Evolutionary conservation across 2,329 filamentous ascomycete genomes (phyloP).

Genomic region (Mariannaea sp.): DNA sequence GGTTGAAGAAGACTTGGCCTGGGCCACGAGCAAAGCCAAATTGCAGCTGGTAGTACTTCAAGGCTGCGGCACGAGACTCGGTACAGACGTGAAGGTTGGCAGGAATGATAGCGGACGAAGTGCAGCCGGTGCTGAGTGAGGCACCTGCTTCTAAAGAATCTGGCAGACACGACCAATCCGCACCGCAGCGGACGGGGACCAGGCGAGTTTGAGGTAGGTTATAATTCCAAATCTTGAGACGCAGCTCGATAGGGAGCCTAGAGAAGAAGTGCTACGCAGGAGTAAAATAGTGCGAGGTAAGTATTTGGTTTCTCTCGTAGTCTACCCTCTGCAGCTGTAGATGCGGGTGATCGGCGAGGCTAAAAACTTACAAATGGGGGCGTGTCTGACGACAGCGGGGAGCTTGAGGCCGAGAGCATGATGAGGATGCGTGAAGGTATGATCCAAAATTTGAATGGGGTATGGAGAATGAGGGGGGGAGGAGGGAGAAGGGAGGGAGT

Average conservation of each 20-base stretch:
- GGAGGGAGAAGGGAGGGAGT: background rate
- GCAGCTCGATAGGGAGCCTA: slow-evolving; percentile 52
- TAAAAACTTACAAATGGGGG: slow-evolving; percentile 21
- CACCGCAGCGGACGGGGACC: slow-evolving; percentile 49
- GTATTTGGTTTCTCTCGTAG: slow-evolving; percentile 3
- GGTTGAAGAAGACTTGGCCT: slow-evolving; percentile 50
- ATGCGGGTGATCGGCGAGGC: slow-evolving; percentile 20
- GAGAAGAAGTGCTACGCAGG: slow-evolving; percentile 47
- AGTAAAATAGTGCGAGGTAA: slow-evolving; percentile 11
- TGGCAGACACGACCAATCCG: slow-evolving; percentile 35
- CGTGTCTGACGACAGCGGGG: slow-evolving; percentile 11
- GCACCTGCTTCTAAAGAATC: slow-evolving; percentile 11
- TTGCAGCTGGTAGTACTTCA: slow-evolving; percentile 46
- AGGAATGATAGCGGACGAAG: slow-evolving; percentile 49
- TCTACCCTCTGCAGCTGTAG: background rate
- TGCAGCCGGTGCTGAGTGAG: slow-evolving; percentile 43
- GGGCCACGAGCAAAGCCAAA: slow-evolving; percentile 50
- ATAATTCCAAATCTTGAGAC: slow-evolving; percentile 54
- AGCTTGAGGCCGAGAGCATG: slow-evolving; percentile 3
- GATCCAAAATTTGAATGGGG: background rate
- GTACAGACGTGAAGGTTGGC: slow-evolving; percentile 51
- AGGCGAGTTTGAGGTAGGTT: slow-evolving; percentile 50
- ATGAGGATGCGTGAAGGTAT: background rate
- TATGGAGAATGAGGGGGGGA: background rate
- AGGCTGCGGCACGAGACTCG: slow-evolving; percentile 52